Evolutionary conservation across 345 rosid species (phyloP).

Genomic region (Euphorbia tirucalli): DNA sequence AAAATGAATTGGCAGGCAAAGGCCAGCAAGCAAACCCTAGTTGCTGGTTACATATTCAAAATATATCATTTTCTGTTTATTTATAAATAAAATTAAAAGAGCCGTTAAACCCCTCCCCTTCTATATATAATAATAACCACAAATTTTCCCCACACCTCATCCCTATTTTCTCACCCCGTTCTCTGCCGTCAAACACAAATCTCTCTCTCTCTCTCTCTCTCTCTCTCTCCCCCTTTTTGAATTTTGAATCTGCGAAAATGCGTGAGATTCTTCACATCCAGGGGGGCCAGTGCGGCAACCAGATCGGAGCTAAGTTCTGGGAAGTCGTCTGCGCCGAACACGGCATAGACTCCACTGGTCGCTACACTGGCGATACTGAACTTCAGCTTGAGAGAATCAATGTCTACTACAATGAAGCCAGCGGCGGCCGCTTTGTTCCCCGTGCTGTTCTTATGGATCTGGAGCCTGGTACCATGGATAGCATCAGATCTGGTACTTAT

Average conservation of each 20-base stretch:
- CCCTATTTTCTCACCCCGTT: background rate
- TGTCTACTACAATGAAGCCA: constrained; percentile 30
- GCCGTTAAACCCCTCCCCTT: background rate
- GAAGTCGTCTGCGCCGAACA: constrained; percentile 30
- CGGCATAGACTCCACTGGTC: constrained; percentile 29
- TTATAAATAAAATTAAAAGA: background rate
- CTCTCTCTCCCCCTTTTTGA: background rate
- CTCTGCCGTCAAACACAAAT: background rate
- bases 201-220: background rate
- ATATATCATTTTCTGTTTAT: background rate
- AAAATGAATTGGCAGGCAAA: background rate
- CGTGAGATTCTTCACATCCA: constrained; percentile 34
- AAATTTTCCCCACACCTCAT: background rate
- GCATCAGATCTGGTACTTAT: constrained; percentile 25
- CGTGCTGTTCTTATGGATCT: constrained; percentile 34
- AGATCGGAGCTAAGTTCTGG: constrained; percentile 32
- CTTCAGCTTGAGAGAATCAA: constrained; percentile 30
- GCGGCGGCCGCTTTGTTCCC: constrained; percentile 30
- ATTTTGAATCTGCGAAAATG: constrained; percentile 10
- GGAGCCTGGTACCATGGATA: constrained; percentile 35
- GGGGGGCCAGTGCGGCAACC: constrained; percentile 33
- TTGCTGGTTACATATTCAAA: background rate
- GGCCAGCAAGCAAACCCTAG: background rate
- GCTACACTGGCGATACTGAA: constrained; percentile 22
- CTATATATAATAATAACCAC: constrained; percentile 5